Conservation (phyloP, 192 early-diverging fungal species). For the Hyaloraphidium curvatum region DNA sequence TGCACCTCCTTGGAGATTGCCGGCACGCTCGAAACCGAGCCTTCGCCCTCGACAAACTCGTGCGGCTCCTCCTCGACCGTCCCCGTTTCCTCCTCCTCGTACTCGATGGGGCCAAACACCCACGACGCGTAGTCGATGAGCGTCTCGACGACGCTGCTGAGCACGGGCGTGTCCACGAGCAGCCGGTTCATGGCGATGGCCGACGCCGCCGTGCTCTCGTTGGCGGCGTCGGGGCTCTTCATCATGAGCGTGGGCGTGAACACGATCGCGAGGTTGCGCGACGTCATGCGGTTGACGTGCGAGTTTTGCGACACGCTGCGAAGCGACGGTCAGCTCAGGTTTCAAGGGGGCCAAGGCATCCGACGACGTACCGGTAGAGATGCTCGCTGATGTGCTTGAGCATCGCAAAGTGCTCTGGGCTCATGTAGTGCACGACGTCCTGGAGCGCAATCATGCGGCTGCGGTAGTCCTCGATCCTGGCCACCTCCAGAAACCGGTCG, state of each 20-base stretch:
- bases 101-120: conserved; percentile 38
- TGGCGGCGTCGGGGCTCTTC: not conserved
- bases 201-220: not conserved
- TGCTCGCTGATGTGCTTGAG: conserved; percentile 30
- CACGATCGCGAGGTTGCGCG: not conserved
- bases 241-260: not conserved
- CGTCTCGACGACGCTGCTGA: conserved; percentile 20
- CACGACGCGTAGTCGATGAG: conserved; percentile 30
- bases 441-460: conserved; percentile 28
- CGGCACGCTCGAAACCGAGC: too few species aligned
- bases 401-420: conserved; percentile 19
- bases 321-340: conserved; percentile 1
- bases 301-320: not conserved
- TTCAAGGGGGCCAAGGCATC: not conserved
- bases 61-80: too few species aligned
- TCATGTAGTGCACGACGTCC: conserved; percentile 28
- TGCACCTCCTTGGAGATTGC: too few species aligned
- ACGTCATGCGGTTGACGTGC: not conserved
- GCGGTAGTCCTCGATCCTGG: conserved; percentile 26
- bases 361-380: conserved; percentile 11
- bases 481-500: conserved; percentile 23
- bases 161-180: conserved; percentile 21
- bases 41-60: too few species aligned
- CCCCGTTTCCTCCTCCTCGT: conserved; percentile 20
- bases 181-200: conserved; percentile 3